Evolutionary conservation across 2,329 filamentous ascomycete genomes (phyloP).

Genomic region (Aspergillus pseudoviridinutans): DNA sequence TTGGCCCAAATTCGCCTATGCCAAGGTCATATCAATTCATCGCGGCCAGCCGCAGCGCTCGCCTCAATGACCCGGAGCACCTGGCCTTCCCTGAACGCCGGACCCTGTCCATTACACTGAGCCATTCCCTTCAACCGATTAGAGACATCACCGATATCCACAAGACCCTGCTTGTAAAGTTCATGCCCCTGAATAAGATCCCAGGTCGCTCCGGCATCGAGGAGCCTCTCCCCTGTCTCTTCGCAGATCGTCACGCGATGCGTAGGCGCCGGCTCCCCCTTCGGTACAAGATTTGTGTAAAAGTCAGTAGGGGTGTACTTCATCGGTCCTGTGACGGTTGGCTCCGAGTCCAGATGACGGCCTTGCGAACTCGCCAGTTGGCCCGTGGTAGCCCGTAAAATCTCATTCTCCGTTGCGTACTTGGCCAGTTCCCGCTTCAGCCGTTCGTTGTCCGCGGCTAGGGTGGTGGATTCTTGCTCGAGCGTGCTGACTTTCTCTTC

Average conservation of each 20-base stretch:
- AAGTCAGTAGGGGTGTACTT: constrained; percentile 70
- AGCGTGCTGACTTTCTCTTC: constrained; percentile 78
- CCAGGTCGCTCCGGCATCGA: constrained; percentile 79
- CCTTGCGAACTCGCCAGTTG: constrained; percentile 25
- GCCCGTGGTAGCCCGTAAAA: constrained; percentile 72
- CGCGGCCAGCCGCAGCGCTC: constrained; percentile 70
- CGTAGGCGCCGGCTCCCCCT: constrained; percentile 44
- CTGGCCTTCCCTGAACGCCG: constrained; percentile 76
- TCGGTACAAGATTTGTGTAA: constrained; percentile 59
- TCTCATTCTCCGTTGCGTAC: constrained; percentile 86
- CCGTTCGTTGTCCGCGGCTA: constrained; percentile 79
- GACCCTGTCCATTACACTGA: constrained; percentile 80
- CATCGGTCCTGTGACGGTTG: constrained; percentile 63
- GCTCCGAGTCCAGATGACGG: constrained; percentile 37
- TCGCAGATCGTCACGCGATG: constrained; percentile 66
- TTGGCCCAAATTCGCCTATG: not conserved
- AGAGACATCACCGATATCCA: constrained; percentile 78
- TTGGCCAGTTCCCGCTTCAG: constrained; percentile 80
- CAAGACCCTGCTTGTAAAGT: constrained; percentile 68
- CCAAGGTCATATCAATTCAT: constrained; percentile 63
- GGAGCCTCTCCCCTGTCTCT: constrained; percentile 62
- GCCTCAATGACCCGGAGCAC: constrained; percentile 72
- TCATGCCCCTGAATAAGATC: constrained; percentile 81
- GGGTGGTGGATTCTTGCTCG: constrained; percentile 67
- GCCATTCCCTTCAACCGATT: constrained; percentile 71